These are phyloP conservation scores for Zoysia matrella DNA, from an alignment of 202 grass and related monocot species.

Conservation along the genomic window DNA sequence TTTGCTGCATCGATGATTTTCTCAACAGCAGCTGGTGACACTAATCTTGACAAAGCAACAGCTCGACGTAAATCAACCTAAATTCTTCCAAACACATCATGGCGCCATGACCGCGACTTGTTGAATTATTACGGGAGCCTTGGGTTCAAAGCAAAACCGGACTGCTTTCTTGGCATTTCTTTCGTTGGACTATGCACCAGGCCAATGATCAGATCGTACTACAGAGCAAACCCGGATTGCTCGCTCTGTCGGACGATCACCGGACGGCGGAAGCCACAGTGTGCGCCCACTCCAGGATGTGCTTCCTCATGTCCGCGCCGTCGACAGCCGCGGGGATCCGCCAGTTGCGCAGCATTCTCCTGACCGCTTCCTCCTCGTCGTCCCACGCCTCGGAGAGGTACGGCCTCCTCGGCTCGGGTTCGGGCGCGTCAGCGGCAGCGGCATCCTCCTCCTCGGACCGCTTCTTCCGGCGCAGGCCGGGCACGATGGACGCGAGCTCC, in stretches of 20 bases:
- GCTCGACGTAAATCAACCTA: not conserved
- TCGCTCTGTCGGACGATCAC: constrained; percentile 2
- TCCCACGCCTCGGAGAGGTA: constrained; percentile 89
- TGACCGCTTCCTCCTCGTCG: constrained; percentile 56
- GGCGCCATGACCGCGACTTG: constrained; percentile 6
- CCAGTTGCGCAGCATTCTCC: constrained; percentile 55
- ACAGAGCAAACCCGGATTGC: not conserved
- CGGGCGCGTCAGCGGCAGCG: not conserved
- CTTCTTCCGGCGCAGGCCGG: constrained; percentile 46
- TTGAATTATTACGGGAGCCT: constrained; percentile 2
- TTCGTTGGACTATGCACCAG: not conserved
- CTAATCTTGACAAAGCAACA: constrained; percentile 37
- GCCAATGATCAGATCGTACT: constrained; percentile 4
- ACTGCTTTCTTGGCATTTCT: constrained; percentile 28
- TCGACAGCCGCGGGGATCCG: constrained; percentile 47
- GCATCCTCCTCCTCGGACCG: constrained; percentile 14
- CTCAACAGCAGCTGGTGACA: not conserved
- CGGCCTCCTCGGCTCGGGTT: constrained; percentile 32
- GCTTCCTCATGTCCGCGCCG: constrained; percentile 61
- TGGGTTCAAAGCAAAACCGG: constrained; percentile 53
- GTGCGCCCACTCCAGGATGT: constrained; percentile 76
- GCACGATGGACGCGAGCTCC: constrained; percentile 67
- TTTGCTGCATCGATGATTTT: not conserved
- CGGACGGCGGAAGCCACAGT: constrained; percentile 66
- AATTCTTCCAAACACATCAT: constrained; percentile 39